Conservation (phyloP, 768 basidiomycete species). For the Amanita thiersii region DNA sequence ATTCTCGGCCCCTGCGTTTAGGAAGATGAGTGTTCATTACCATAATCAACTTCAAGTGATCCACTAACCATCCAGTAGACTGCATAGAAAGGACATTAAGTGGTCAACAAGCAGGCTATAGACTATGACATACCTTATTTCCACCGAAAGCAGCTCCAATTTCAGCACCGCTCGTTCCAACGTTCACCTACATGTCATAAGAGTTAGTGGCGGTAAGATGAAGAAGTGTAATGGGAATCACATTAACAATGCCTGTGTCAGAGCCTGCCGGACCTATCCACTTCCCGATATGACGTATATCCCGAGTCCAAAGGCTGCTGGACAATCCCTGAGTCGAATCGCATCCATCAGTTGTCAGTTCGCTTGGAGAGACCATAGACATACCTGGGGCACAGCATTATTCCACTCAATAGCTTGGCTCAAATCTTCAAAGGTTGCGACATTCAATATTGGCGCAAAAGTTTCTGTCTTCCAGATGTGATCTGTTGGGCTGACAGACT, state of each 20-base stretch:
- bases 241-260: conserved; percentile 91
- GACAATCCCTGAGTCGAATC: conserved; percentile 57
- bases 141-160: conserved; percentile 87
- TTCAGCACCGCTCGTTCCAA: conserved; percentile 53
- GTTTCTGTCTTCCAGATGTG: conserved; percentile 72
- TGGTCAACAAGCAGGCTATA: conserved; percentile 1
- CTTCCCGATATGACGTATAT: conserved; percentile 75
- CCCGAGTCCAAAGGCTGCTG: conserved; percentile 86
- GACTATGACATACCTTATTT: conserved; percentile 60
- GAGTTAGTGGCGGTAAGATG: conserved; percentile 14
- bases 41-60: conserved; percentile 2
- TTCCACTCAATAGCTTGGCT: conserved; percentile 87
- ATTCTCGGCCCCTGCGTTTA: conserved; percentile 77
- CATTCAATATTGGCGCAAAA: conserved; percentile 86
- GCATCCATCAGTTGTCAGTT: conserved; percentile 9
- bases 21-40: too few relatives aligned
- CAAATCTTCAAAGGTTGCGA: conserved; percentile 77
- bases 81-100: conserved; percentile 17
- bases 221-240: conserved; percentile 21
- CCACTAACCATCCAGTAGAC: conserved; percentile 76
- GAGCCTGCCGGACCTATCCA: conserved; percentile 90
- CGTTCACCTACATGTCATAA: conserved; percentile 36
- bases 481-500: conserved; percentile 42
- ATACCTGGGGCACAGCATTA: conserved; percentile 76
- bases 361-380: conserved; percentile 10